These are phyloP conservation scores for Aspergillus neoniger DNA, from an alignment of 2,329 filamentous ascomycete species.

Conservation along the genomic window DNA sequence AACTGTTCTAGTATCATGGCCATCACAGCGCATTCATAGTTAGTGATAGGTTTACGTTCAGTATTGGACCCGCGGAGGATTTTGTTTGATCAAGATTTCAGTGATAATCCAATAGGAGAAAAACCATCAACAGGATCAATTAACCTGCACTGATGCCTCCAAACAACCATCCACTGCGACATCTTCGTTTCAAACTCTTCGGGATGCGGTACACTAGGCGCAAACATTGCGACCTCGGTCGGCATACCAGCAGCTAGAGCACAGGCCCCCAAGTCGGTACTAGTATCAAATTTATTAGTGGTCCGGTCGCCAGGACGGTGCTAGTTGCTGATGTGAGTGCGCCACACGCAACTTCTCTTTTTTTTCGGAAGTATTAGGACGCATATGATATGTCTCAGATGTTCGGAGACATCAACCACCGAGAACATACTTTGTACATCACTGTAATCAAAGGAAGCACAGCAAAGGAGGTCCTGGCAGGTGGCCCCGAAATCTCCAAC, in stretches of 20 bases:
- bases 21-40: too few relatives aligned
- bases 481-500: not conserved
- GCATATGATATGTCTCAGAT: too few relatives aligned
- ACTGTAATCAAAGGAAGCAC: not conserved
- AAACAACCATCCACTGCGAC: not conserved
- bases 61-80: too few relatives aligned
- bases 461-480: not conserved
- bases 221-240: not conserved
- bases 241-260: not conserved
- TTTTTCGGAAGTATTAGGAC: too few relatives aligned
- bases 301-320: not conserved
- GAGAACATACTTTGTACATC: not conserved
- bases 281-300: not conserved
- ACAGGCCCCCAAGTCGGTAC: not conserved
- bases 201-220: not conserved
- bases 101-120: too few relatives aligned
- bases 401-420: not conserved
- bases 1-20: too few relatives aligned
- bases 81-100: too few relatives aligned
- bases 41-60: not conserved
- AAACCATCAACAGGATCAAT: not conserved
- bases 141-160: not conserved
- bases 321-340: not conserved
- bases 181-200: not conserved
- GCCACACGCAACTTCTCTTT: too few relatives aligned